Percentiles rank a stretch among this genome's conserved stretches.
Conservation (phyloP, 2,329 filamentous ascomycete genomes). For the Fusarium algeriense region DNA sequence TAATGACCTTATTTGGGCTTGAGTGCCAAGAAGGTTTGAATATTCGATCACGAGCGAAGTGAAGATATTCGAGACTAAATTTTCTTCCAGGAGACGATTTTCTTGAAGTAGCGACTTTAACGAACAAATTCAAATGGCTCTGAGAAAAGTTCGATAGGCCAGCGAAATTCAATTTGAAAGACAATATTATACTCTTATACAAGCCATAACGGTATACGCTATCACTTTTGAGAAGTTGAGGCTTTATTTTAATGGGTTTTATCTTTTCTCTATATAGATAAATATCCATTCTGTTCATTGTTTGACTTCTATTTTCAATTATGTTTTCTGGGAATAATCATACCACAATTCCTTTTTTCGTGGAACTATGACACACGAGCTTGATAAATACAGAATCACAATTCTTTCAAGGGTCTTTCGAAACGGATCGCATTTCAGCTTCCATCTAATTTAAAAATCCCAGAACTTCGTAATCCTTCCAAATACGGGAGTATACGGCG, state of each 20-base stretch:
- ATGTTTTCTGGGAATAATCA: too few species aligned
- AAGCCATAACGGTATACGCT: too few species aligned
- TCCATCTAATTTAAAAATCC: background rate
- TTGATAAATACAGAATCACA: too few species aligned
- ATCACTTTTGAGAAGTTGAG: too few species aligned
- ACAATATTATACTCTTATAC: background rate
- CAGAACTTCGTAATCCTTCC: background rate
- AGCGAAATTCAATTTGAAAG: accelerated
- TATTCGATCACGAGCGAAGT: background rate
- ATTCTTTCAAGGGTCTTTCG: background rate
- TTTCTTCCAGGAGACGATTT: background rate
- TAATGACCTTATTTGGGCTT: background rate
- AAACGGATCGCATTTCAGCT: background rate
- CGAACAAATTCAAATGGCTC: background rate
- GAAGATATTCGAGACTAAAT: background rate
- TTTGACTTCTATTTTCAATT: too few species aligned
- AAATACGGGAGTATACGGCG: background rate
- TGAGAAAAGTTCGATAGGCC: accelerated
- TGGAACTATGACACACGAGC: too few species aligned
- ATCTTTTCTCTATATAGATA: too few species aligned
- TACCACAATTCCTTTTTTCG: too few species aligned
- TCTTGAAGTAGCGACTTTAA: background rate
- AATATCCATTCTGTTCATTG: too few species aligned
- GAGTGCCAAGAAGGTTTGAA: background rate
- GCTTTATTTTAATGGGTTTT: too few species aligned